Evolutionary conservation across 306 rosid genomes (phyloP).

Genomic region (Pyrus bretschneideri): DNA sequence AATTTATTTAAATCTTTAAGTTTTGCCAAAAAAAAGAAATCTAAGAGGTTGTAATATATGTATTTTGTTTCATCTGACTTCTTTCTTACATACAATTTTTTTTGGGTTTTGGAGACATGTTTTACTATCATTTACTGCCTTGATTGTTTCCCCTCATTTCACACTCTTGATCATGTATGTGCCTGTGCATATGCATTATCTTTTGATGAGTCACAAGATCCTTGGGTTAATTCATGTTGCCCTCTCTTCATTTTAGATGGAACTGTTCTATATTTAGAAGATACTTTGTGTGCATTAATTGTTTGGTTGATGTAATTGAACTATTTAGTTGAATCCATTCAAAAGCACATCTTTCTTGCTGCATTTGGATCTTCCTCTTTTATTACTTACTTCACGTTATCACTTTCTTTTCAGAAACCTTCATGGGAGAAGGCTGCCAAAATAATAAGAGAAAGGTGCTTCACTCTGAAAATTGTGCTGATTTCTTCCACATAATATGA

Average conservation of each 20-base stretch:
- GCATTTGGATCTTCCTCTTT: not conserved
- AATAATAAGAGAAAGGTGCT: constrained; percentile 71
- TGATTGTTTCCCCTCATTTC: not conserved
- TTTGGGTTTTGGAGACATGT: not conserved
- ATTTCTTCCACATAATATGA: constrained; percentile 18
- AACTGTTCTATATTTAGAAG: not conserved
- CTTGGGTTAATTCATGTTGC: not conserved
- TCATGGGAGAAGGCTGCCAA: constrained; percentile 95
- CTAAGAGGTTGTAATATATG: not conserved
- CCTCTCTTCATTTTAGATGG: not conserved
- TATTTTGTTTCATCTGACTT: not conserved
- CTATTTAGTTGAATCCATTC: constrained; percentile 2
- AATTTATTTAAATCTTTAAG: not conserved
- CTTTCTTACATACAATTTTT: not conserved
- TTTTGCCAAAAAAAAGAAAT: not conserved
- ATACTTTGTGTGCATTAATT: not conserved
- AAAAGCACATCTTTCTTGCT: constrained; percentile 8
- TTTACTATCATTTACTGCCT: not conserved
- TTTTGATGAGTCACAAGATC: not conserved
- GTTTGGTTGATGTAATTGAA: not conserved
- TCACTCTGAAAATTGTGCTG: constrained; percentile 15
- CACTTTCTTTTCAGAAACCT: constrained; percentile 65
- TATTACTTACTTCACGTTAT: constrained; percentile 8
- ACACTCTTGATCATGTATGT: not conserved
- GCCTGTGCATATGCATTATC: not conserved